A percentile compares a stretch with the other conserved stretches of the same genome.
phyloP scores from a whole-genome alignment of 495 filamentous ascomycete species.

The Sabuloglossum arenarium region DNA sequence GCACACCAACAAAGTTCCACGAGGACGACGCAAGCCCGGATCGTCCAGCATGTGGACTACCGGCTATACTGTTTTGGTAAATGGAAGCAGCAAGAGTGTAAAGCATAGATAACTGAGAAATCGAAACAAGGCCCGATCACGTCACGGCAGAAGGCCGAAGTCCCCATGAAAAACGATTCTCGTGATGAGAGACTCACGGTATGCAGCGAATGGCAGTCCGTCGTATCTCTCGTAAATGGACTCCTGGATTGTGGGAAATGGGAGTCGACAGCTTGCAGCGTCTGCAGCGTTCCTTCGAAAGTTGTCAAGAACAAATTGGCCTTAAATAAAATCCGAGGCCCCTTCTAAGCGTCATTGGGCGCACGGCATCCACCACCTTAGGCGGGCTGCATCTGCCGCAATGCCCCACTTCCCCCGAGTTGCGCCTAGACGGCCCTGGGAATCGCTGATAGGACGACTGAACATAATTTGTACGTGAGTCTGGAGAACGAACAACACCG shows the following conservation, averaged over 20 bases:
- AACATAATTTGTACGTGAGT: not conserved
- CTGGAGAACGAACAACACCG: not conserved
- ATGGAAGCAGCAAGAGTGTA: not conserved
- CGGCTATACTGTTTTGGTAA: not conserved
- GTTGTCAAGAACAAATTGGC: not conserved
- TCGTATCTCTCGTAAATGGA: not conserved
- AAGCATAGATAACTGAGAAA: not conserved
- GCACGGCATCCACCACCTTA: not conserved
- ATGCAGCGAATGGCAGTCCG: not conserved
- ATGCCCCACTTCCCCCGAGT: not conserved
- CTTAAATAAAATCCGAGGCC: not conserved
- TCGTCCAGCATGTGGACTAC: not conserved
- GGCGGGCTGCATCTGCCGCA: not conserved
- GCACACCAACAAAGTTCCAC: not conserved
- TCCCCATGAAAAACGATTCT: not conserved
- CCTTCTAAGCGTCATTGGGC: not conserved
- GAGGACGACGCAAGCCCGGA: not conserved
- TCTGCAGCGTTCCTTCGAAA: no score
- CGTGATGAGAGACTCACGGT: not conserved
- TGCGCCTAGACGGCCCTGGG: not conserved
- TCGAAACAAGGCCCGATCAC: not conserved
- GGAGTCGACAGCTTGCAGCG: not conserved
- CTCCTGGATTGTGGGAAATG: not conserved
- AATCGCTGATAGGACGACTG: not conserved
- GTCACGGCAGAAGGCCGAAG: not conserved